Evolutionary conservation across 2,329 filamentous ascomycete species (phyloP).

Genomic region (Pseudocercospora eumusae): DNA sequence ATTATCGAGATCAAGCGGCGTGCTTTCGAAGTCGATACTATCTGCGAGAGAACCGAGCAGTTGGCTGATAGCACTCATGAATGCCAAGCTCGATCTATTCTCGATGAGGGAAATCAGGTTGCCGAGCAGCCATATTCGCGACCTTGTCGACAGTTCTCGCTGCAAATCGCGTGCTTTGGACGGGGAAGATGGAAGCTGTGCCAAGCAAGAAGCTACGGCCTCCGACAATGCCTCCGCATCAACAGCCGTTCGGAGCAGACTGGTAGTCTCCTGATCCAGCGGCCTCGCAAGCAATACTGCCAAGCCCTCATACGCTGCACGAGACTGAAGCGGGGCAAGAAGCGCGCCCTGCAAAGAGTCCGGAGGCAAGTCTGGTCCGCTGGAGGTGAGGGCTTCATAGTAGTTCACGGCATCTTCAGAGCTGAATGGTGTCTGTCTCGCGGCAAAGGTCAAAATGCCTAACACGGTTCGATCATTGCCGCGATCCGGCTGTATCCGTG

Average conservation of each 20-base stretch:
- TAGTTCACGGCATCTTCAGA: slow-evolving; percentile 33
- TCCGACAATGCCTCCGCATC: slow-evolving; percentile 29
- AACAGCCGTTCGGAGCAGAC: slow-evolving; percentile 30
- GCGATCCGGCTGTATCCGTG: slow-evolving; percentile 24
- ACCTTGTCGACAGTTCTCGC: slow-evolving; percentile 34
- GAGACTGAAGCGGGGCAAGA: slow-evolving; percentile 36
- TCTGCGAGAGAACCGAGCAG: slow-evolving; percentile 59
- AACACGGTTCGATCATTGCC: slow-evolving; percentile 31
- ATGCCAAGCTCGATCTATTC: slow-evolving; percentile 41
- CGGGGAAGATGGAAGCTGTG: neutral
- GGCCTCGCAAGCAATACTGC: slow-evolving; percentile 35
- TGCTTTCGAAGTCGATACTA: slow-evolving; percentile 55
- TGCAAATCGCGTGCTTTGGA: neutral
- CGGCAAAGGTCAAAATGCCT: slow-evolving; percentile 40
- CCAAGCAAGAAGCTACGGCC: slow-evolving; percentile 21
- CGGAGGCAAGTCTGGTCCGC: slow-evolving; percentile 23
- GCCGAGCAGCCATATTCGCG: slow-evolving; percentile 59
- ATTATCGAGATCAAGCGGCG: slow-evolving; percentile 37
- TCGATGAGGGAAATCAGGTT: slow-evolving; percentile 55
- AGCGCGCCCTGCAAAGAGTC: slow-evolving; percentile 37
- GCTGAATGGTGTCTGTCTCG: slow-evolving; percentile 36
- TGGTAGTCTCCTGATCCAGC: slow-evolving; percentile 32
- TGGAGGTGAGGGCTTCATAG: slow-evolving; percentile 36
- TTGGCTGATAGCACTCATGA: slow-evolving; percentile 58
- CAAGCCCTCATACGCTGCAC: slow-evolving; percentile 33